Evolutionary conservation across 495 filamentous ascomycete genomes (phyloP), one percentile per base, ranked within the genome.

Genomic region (Aspergillus nidulans): DNA sequence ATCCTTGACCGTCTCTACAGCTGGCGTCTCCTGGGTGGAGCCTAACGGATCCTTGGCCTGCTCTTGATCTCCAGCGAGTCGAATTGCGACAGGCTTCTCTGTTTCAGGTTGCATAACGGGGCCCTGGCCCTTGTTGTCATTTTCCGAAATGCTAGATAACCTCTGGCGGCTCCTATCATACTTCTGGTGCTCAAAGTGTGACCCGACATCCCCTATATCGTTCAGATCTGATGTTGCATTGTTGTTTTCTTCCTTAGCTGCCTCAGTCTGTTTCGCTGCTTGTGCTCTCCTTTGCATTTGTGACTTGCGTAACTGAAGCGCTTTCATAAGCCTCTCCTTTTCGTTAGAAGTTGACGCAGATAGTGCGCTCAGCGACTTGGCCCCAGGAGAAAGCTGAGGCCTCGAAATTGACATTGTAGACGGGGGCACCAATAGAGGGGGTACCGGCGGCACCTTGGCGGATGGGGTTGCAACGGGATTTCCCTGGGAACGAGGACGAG

Each of bases 271-370:
- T 53, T 67, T 73, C 38, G 55, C 63, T 49, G 70, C 65, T 24
- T 70, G 65, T n/a, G 68, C 64, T 36, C 66, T 63, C 51, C 72
- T 78, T 16, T 71, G 80, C 77, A 84, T 76, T 59, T 89, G 85
- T 63, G 87, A 90, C 69, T 90, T 91, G 36, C 94, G 80, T 41
- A 97, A 73, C 60, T 97, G 87, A 67, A 97, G 77, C 5, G 94
- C 92, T 74, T 92, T 96, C 90, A 95, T 89, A 55, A 98, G 75
- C 57, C 91, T 81, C 60, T 88, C 83, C 67, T 96, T 96, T 66
- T 97, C 94, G 0, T 90, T 88, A 1, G 90, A 92, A 63, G 95
- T 84, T 15, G 82, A 78, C 12, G 83, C 79, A 56, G 75, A 74
- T 28, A 77, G 49, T 24, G 74, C 77, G 46, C 69, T 77, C 49